Percentiles rank a stretch among this genome's conserved stretches.
Evolutionary conservation across 176 grass and related monocot genomes (phyloP).

Genomic region (Thinopyrum elongatum): DNA sequence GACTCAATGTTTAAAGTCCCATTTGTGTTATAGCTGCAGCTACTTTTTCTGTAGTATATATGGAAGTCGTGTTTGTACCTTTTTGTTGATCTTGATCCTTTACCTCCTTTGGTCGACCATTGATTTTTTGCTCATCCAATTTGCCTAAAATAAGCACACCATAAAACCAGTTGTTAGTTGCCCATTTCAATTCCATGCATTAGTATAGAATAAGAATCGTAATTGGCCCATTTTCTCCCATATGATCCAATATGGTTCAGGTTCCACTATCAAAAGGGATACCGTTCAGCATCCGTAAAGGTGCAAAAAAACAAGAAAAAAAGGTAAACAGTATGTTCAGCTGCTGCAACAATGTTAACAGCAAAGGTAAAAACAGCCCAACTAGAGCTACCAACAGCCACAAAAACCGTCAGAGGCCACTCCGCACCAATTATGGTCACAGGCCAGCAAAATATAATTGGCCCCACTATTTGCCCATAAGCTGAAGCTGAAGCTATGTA

Average conservation of each 20-base stretch:
- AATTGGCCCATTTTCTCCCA: background rate
- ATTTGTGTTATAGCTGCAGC: background rate
- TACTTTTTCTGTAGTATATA: background rate
- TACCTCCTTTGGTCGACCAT: background rate
- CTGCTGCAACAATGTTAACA: too few relatives aligned
- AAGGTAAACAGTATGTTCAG: too few relatives aligned
- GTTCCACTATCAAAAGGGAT: too few relatives aligned
- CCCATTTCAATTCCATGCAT: background rate
- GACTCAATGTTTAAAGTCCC: background rate
- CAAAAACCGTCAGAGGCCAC: too few relatives aligned
- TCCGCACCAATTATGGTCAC: too few relatives aligned
- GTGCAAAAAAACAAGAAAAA: too few relatives aligned
- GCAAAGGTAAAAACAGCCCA: too few relatives aligned
- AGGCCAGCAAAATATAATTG: background rate
- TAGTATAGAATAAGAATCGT: background rate
- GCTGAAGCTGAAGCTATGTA: background rate
- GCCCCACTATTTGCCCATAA: background rate
- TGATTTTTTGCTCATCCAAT: background rate
- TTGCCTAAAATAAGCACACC: background rate
- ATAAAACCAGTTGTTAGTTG: background rate
- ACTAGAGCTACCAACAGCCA: too few relatives aligned
- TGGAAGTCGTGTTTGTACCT: background rate
- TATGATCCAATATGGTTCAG: too few relatives aligned
- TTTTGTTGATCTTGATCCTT: background rate
- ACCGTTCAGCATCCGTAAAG: too few relatives aligned